Base-by-base conservation (phyloP, 75 land plant genomes). In the Pinus taeda region DNA sequence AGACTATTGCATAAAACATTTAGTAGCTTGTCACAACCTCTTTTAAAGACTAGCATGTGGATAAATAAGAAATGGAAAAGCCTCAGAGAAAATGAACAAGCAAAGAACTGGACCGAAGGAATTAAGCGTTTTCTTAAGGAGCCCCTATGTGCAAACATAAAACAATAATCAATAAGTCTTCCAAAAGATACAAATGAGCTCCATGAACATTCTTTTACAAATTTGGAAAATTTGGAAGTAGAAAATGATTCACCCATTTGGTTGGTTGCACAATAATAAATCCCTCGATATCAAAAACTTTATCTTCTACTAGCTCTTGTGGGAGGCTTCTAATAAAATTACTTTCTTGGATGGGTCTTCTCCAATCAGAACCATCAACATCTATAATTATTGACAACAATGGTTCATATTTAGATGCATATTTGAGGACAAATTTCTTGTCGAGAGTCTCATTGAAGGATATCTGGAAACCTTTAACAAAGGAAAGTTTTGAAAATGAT, bases 401-500 rank as follows among this genome's bases (percentile, higher is more conserved):
- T 14, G 59, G 22, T 62, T 59, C 71, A 57, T 55, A 70, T 58
- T 66, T 79, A 57, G 94, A 86, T 55, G 81, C 83, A 55, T 79
- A 84, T 76, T 62, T 75, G 60, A 90, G 97, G 84, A 84, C 92
- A 69, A 92, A 77, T 60, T 90, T 76, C 75, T 60, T 96, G 45
- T 75, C 91, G 62, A 87, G 99, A 77, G 85, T 94, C 60, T 87
- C 99, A 59, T 86, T 96, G 76, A 67, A 87, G 69, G 97, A 96
- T 82, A 86, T 96, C 55, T 94, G 97, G 99, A 82, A 75, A 66
- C 99, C 99, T 73, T 97, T 93, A 76, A 73, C 91, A 60, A 81
- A 75, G 63, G 90, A 88, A 76, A 76, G 59, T 57, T 93, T 92
- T 85, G 91, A 87, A 57, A 90, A 91, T 64, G 83, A 91, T 80